phyloP scores from a whole-genome alignment of 2,329 filamentous ascomycete species.

The Alternaria infectoria region DNA sequence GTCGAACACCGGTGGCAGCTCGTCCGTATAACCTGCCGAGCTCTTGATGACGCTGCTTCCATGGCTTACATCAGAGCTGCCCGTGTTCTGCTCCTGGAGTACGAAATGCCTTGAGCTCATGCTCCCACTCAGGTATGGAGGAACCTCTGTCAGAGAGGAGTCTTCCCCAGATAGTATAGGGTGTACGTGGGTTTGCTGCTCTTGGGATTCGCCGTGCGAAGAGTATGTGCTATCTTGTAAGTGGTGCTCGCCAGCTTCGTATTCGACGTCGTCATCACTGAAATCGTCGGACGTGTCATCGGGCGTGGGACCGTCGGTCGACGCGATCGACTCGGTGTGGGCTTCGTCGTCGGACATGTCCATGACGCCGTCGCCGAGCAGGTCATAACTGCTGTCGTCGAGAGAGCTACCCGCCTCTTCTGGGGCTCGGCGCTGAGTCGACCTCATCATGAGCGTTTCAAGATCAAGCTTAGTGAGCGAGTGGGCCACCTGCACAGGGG shows the following conservation, averaged over 20 bases:
- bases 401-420: conserved; percentile 39
- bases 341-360: conserved; percentile 47
- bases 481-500: conserved; percentile 38
- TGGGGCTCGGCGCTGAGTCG: conserved; percentile 29
- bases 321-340: conserved; percentile 47
- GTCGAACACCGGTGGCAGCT: conserved; percentile 33
- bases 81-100: conserved; percentile 32
- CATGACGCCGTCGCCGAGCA: conserved; percentile 38
- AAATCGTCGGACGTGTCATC: conserved; percentile 41
- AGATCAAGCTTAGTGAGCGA: conserved; percentile 42
- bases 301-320: conserved; percentile 40
- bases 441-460: conserved; percentile 45
- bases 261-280: conserved; percentile 41
- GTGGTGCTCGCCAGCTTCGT: conserved; percentile 28
- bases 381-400: conserved; percentile 47
- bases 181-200: conserved; percentile 24
- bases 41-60: conserved; percentile 30
- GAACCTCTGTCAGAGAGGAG: conserved; percentile 40
- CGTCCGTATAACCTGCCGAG: conserved; percentile 28
- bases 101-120: conserved; percentile 26
- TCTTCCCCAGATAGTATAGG: conserved; percentile 27
- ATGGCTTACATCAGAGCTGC: conserved; percentile 15
- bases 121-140: conserved; percentile 30
- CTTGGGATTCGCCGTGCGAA: conserved; percentile 21
- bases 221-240: conserved; percentile 28